Evolutionary conservation across 345 rosid genomes (phyloP), one percentile per base, ranked within the genome.

Genomic region (Linum usitatissimum): DNA sequence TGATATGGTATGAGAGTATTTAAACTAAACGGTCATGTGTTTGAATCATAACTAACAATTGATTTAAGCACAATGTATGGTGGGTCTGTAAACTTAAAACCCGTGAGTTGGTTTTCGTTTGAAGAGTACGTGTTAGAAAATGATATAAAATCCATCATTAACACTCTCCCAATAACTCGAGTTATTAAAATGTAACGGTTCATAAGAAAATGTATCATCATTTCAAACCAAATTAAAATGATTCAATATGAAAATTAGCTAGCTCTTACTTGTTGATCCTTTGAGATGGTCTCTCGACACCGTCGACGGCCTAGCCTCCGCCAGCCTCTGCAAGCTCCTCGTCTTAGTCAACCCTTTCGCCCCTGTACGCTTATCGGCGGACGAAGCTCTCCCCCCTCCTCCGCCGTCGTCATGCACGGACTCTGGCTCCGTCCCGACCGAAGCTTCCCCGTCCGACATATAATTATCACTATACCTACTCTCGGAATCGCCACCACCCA

Each of bases 351-450:
- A 10, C 51, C 51, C 17, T 45, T 45, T 45, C 51, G 38, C 3
- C 10, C 51, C 51, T 2, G 28, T 23, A 45, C 15, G 51, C 51
- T 45, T 45, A 4, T 45, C 51, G 3, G 48, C 48, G 3, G 17
- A 15, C 17, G 51, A 15, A 34, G 6, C 38, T 45, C 10, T 45
- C 51, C 67, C 28, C 58, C 66, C 53, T 18, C 66, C 71, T 8
- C 81, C 84, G 7, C 68, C 53, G 20, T 68, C 71, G 9, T 83
- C 84, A 6, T 71, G 39, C 8, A 76, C 75, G 63, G 64, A 73
- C 70, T 78, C 85, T 53, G 78, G 63, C 12, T 71, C 85, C 53
- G 79, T 70, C 71, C 76, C 83, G 10, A 55, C 18, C 64, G 89
- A 79, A 69, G 74, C 55, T 72, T 31, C 73, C 60, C 70, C 79